Percentiles rank a stretch among this genome's conserved stretches.
Evolutionary conservation across 2,329 filamentous ascomycete species (phyloP).

Genomic region (Aspergillus tanneri): DNA sequence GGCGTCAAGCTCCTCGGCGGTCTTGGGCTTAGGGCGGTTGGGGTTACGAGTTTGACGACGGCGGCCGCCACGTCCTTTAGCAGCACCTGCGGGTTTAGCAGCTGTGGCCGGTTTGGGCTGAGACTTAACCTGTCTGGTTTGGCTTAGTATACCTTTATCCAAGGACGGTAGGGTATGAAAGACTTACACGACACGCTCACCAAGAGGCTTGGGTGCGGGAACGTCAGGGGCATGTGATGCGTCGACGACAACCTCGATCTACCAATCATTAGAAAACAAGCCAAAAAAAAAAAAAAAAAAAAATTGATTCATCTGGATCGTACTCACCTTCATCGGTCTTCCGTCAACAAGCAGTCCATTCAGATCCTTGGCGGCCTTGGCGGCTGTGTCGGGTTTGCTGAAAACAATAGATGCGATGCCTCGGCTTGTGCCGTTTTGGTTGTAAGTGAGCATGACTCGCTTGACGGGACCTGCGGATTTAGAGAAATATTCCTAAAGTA

Average conservation of each 20-base stretch:
- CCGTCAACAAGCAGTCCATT: constrained; percentile 90
- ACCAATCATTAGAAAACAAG: constrained; percentile 5
- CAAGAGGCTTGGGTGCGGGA: constrained; percentile 68
- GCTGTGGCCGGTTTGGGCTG: constrained; percentile 80
- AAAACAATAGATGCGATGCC: constrained; percentile 91
- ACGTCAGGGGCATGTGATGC: constrained; percentile 69
- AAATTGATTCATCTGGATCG: neutral
- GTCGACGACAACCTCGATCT: constrained; percentile 90
- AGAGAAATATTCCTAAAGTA: constrained; percentile 89
- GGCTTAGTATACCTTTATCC: constrained; percentile 23
- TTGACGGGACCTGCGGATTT: constrained; percentile 87
- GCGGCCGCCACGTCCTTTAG: constrained; percentile 39
- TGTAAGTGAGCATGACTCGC: constrained; percentile 87
- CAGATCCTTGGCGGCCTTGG: constrained; percentile 76
- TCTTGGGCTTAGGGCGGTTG: constrained; percentile 76
- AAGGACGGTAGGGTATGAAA: neutral
- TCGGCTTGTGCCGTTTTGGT: constrained; percentile 85
- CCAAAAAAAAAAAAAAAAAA: constrained; percentile 17
- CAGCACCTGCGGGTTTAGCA: constrained; percentile 62
- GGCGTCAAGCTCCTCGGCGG: constrained; percentile 88
- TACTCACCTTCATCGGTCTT: constrained; percentile 78
- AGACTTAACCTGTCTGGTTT: constrained; percentile 59
- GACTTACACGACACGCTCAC: constrained; percentile 77
- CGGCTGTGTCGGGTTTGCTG: constrained; percentile 73
- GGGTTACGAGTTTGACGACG: constrained; percentile 56